Evolutionary conservation across 306 rosid genomes (phyloP), one percentile per base, ranked within the genome.

Genomic region (Dalbergia cochinchinensis): DNA sequence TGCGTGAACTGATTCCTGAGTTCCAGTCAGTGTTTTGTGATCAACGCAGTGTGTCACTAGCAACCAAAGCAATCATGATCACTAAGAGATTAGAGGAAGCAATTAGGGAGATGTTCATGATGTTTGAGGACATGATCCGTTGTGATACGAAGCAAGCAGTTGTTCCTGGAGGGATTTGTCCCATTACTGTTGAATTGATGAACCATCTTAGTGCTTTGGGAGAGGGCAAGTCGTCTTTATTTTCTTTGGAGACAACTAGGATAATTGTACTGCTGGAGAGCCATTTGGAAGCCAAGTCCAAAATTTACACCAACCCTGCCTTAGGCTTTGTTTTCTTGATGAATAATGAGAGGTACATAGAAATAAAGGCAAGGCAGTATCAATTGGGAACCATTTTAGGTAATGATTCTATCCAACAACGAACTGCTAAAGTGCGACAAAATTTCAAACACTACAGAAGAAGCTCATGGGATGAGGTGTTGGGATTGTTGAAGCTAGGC

Each of bases 1-100:
- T 92, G 85, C 84, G 88, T 53, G 96, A 91, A 5, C 61, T 91
- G 62, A 67, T 86, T 68, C 89, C 90, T 0, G 97, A 91, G 51
- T 90, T 92, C 3, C 89, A 89, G 1, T 80, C 79, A 0, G 37
- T 88, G 66, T 92, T 92, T 41, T 80, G 86, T 7, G 86, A 92
- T 58, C 89, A 85, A 80, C 89, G 82, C 26, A 57, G 19, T 7
- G 54, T 59, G 10, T 57, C 8, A 5, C 31, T 59, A 0, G 4
- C 12, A 19, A 74, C 31, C 7, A 33, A 57, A 57, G 62, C 33
- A 57, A 20, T 16, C 62, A 2, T 3, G 33, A 19, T 4, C 5
- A 20, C 5, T 0, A 57, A 8, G 62, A 57, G 62, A 57, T 20
- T 57, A 8, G 16, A 26, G 5, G 69, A 42, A 74, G 58, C 69